A percentile compares a stretch with the other conserved stretches of the same genome.
These are phyloP conservation scores for Pseudogymnoascus sp. DNA, from an alignment of 2,329 filamentous ascomycete species.

Conservation along the genomic window DNA sequence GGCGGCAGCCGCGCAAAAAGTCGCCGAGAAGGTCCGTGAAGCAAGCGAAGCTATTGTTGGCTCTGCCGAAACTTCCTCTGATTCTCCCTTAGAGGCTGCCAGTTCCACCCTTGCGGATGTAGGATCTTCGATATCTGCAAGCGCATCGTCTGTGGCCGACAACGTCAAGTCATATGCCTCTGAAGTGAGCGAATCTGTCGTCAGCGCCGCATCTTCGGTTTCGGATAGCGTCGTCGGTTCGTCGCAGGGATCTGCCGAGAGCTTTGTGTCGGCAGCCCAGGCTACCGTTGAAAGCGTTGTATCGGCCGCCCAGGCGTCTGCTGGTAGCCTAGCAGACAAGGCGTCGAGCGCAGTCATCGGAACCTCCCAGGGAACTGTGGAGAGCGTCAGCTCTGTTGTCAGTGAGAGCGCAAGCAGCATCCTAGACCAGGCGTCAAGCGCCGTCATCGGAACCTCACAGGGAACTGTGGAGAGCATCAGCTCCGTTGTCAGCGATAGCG, in stretches of 20 bases:
- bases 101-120: slow-evolving; percentile 19
- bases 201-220: slow-evolving; percentile 18
- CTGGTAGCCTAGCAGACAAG: slow-evolving; percentile 23
- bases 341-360: slow-evolving; percentile 25
- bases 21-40: slow-evolving; percentile 24
- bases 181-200: slow-evolving; percentile 19
- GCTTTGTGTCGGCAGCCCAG: slow-evolving; percentile 18
- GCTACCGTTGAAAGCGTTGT: slow-evolving; percentile 29
- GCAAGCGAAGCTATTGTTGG: slow-evolving; percentile 21
- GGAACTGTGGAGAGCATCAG: slow-evolving; percentile 17
- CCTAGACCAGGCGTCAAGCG: slow-evolving; percentile 21
- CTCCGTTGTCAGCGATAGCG: slow-evolving; percentile 15
- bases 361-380: slow-evolving; percentile 22
- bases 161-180: slow-evolving; percentile 20
- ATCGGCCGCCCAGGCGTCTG: slow-evolving; percentile 26
- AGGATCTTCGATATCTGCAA: slow-evolving; percentile 19
- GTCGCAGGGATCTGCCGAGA: slow-evolving; percentile 19
- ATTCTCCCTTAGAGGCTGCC: slow-evolving; percentile 12
- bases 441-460: slow-evolving; percentile 21
- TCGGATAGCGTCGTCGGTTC: slow-evolving; percentile 17
- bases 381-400: slow-evolving; percentile 16
- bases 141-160: slow-evolving; percentile 16
- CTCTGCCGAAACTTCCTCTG: slow-evolving; percentile 29
- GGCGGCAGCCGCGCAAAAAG: slow-evolving; percentile 35
- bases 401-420: slow-evolving; percentile 21